Conservation (phyloP, 805 yeast species). For the Candida awuae region DNA sequence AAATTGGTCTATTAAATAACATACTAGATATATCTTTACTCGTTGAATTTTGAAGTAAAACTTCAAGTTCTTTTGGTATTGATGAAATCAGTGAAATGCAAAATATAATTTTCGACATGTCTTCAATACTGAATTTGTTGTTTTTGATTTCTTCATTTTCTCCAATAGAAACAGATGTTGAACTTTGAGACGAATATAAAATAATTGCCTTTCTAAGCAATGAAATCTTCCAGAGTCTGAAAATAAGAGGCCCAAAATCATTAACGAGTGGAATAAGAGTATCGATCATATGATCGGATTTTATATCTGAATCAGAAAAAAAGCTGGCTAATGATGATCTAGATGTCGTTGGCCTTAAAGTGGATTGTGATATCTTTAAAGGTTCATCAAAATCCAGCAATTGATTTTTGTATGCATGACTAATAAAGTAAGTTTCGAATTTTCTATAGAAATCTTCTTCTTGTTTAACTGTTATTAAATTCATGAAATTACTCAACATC, state of each 20-base stretch:
- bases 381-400: background rate
- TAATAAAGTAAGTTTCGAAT: conserved; percentile 1
- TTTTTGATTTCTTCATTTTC: conserved; percentile 7
- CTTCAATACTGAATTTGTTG: conserved; percentile 22
- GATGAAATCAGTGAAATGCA: conserved; percentile 52
- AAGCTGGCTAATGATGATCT: conserved; percentile 17
- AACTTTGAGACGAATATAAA: conserved; percentile 29
- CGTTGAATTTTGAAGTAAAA: conserved; percentile 23
- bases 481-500: conserved; percentile 25
- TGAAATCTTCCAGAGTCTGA: conserved; percentile 55
- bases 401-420: conserved; percentile 5
- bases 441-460: conserved; percentile 11
- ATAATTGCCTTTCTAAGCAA: conserved; percentile 51
- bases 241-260: conserved; percentile 56
- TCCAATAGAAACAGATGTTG: conserved; percentile 15
- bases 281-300: conserved; percentile 37
- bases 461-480: conserved; percentile 13
- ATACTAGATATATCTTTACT: conserved; percentile 15
- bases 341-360: background rate
- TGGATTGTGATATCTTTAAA: background rate
- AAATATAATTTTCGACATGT: conserved; percentile 45
- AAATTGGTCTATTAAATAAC: conserved; percentile 42
- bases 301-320: conserved; percentile 12
- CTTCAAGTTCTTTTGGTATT: conserved; percentile 47
- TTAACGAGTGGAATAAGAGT: conserved; percentile 40